Base-by-base conservation (phyloP, 1,284 basidiomycete species). In the Ceratobasidium sp. region DNA sequence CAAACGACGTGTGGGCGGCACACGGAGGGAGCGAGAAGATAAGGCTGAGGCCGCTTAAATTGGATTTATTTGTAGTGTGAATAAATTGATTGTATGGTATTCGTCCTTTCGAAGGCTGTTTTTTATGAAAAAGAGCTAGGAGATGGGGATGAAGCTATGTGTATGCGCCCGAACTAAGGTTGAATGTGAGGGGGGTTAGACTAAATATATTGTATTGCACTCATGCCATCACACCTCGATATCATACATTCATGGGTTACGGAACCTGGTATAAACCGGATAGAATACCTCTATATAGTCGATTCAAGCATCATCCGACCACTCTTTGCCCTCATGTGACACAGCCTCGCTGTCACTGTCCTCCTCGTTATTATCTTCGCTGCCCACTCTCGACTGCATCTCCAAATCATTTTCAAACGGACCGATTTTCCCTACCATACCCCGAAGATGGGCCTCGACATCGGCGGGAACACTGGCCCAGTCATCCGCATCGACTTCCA, bases 11-110 rank as follows among this genome's bases (percentile, higher is more conserved):
- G 71, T 74, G n/a, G 71, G 71, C 33, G 71, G 71, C 14, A 82
- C 84, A 30, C 88, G 89, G 82, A 90, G 89, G 78, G 84, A 85
- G 44, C 84, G 85, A 65, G 88, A 87, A 82, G 91, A 90, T 82
- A 90, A 90, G 82, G 84, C 88, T n/a, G 88, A 89, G 66, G 82
- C 88, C 14, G 80, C 86, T 12, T 86, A 88, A 16, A 83, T 85
- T 46, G 81, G 30, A 6, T 33, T 67, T 52, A 50, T 48, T 67
- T 20, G 46, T 52, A 35, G n/a, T 67, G 30, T 52, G 65, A 52
- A 67, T 35, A 52, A 52, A 50, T 67, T 67, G 38, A 30, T 65
- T n/a, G 41, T 52, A 62, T 62, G 18, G 18, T n/a, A 35, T 62
- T 38, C 38, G 20, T 2, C 16, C 14, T 62, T n/a, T 62, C 14